Conservation (phyloP, 768 basidiomycete species). For the Mycena vulgaris region DNA sequence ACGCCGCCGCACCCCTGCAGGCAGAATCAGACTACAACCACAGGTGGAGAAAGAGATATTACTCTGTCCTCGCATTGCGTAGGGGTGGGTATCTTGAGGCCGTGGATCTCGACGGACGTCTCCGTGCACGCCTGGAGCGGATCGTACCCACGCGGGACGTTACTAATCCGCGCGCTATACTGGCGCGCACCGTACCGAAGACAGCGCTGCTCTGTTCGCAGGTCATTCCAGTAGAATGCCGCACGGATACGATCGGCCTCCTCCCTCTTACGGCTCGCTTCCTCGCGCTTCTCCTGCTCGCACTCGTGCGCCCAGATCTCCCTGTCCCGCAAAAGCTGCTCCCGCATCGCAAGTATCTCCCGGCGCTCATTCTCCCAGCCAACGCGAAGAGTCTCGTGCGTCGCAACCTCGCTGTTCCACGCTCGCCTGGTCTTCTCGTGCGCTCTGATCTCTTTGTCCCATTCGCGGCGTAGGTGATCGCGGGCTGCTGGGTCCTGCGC, state of each 20-base stretch:
- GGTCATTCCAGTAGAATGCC: slow-evolving; percentile 30
- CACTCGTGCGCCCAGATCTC: background rate
- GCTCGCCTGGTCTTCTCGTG: slow-evolving; percentile 5
- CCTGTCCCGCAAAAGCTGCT: background rate
- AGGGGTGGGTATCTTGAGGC: background rate
- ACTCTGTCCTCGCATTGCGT: slow-evolving; percentile 15
- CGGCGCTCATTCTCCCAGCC: too few species aligned
- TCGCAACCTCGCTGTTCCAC: background rate
- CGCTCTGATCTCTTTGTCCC: background rate
- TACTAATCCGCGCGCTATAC: too few species aligned
- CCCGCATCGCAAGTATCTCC: background rate
- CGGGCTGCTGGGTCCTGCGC: background rate
- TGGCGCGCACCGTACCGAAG: slow-evolving; percentile 46
- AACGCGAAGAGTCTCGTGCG: background rate
- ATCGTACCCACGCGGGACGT: slow-evolving; percentile 43
- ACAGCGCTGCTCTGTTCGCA: slow-evolving; percentile 41
- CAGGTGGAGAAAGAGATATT: background rate
- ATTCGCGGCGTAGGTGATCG: background rate
- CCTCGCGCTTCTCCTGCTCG: slow-evolving; percentile 32
- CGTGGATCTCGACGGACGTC: slow-evolving; percentile 37
- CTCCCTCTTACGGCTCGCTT: slow-evolving; percentile 31
- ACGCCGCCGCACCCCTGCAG: slow-evolving; percentile 13
- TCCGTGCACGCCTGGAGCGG: slow-evolving; percentile 20
- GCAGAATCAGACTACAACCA: background rate
- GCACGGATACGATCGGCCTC: slow-evolving; percentile 42